Percentiles rank a stretch among this genome's conserved stretches.
Evolutionary conservation across 2,329 filamentous ascomycete genomes (phyloP).

Genomic region (Thermoascus crustaceus): DNA sequence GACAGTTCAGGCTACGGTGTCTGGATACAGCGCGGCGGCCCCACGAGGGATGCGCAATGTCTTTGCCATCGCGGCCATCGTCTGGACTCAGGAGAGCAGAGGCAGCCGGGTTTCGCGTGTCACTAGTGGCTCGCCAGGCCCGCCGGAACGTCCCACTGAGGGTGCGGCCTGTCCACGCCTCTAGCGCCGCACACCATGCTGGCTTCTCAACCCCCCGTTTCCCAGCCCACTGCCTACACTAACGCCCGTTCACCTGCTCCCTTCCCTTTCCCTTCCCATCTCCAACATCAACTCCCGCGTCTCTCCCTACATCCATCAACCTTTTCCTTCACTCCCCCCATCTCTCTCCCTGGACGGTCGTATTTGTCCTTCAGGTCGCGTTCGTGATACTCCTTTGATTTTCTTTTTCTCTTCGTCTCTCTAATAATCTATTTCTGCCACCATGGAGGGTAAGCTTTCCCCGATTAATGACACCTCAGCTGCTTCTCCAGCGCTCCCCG

Average conservation of each 20-base stretch:
- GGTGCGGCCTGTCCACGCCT: background rate
- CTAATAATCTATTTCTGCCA: slow-evolving; percentile 33
- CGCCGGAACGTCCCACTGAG: too few species aligned
- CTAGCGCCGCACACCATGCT: slow-evolving; percentile 2
- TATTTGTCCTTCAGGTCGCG: slow-evolving; percentile 25
- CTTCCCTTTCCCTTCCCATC: slow-evolving; percentile 14
- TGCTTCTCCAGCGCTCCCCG: slow-evolving; percentile 13
- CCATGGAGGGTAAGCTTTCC: slow-evolving; percentile 57
- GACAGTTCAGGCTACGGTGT: too few species aligned
- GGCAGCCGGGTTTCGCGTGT: background rate
- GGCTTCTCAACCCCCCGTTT: slow-evolving; percentile 9
- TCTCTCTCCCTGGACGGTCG: slow-evolving; percentile 33
- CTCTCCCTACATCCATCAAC: slow-evolving; percentile 18
- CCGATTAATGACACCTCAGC: slow-evolving; percentile 25
- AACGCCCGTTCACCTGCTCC: slow-evolving; percentile 13
- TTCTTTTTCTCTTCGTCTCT: slow-evolving; percentile 23
- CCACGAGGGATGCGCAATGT: slow-evolving; percentile 6
- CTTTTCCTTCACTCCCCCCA: slow-evolving; percentile 26
- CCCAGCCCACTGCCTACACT: slow-evolving; percentile 6
- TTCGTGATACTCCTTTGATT: slow-evolving; percentile 27
- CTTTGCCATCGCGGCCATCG: slow-evolving; percentile 6
- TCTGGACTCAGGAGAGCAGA: too few species aligned
- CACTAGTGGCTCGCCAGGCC: background rate
- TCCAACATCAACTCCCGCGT: slow-evolving; percentile 19
- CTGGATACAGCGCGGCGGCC: slow-evolving; percentile 1